Percentiles rank a stretch among this genome's conserved stretches.
Conservation (phyloP, 2,329 filamentous ascomycete genomes). For the Cladosporium sp. region DNA sequence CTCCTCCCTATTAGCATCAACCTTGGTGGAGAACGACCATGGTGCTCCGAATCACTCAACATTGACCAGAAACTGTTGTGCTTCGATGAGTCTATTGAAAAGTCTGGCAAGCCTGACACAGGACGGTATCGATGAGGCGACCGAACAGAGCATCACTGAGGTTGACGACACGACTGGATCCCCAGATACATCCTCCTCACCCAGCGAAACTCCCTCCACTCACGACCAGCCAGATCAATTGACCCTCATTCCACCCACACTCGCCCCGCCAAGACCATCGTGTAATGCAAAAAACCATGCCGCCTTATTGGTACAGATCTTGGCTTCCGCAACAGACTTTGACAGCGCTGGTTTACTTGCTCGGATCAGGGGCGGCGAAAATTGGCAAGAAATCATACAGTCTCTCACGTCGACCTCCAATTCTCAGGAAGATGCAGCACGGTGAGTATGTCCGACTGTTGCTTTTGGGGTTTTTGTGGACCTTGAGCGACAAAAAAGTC, state of each 20-base stretch:
- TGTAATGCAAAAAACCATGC: neutral
- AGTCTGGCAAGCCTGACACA: no score
- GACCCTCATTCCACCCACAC: neutral
- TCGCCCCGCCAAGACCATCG: neutral
- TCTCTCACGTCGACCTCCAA: no score
- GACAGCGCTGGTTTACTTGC: conserved; percentile 1
- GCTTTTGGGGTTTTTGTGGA: neutral
- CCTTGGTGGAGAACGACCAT: no score
- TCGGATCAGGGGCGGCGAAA: conserved; percentile 1
- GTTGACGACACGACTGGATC: no score
- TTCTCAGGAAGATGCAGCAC: no score
- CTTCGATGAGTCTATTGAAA: no score
- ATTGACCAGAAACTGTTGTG: no score
- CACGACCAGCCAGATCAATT: neutral
- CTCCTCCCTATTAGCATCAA: neutral
- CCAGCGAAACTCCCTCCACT: neutral
- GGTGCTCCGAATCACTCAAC: no score
- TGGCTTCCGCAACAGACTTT: neutral
- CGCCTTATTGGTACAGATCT: neutral
- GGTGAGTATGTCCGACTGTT: neutral
- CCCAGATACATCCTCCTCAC: no score
- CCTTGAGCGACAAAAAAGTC: neutral
- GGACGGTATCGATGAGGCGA: no score
- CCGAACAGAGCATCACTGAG: no score
- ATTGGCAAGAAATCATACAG: neutral